Percentiles rank a stretch among this genome's conserved stretches.
Conservation (phyloP, 2,329 filamentous ascomycete genomes). For the Colletotrichum somersetense region DNA sequence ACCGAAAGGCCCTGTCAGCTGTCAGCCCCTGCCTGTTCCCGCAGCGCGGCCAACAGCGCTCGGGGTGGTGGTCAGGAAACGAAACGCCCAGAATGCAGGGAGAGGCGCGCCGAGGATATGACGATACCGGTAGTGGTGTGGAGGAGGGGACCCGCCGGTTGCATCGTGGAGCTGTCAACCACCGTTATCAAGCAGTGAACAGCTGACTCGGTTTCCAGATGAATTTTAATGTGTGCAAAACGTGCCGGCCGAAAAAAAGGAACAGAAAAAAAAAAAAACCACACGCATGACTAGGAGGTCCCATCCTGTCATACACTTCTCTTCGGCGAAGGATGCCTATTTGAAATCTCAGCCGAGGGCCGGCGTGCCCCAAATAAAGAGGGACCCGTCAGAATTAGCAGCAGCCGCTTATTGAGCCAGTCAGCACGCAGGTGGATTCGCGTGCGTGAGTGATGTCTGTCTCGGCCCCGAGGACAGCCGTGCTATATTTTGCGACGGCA, state of each 20-base stretch:
- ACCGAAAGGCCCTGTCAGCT: neutral
- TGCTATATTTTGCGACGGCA: constrained; percentile 28
- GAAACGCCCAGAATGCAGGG: constrained; percentile 34
- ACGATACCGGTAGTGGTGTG: neutral
- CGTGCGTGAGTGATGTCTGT: neutral
- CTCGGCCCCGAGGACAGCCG: constrained; percentile 30
- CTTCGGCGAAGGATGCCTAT: neutral
- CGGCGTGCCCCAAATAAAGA: constrained; percentile 22
- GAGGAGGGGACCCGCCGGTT: constrained; percentile 14
- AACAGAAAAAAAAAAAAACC: neutral
- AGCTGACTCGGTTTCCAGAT: neutral
- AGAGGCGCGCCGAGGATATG: constrained; percentile 13
- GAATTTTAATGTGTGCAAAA: neutral
- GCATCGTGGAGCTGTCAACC: neutral
- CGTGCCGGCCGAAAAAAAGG: too few relatives aligned
- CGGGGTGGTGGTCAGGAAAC: constrained; percentile 24
- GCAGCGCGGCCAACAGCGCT: constrained; percentile 22
- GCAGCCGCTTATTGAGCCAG: constrained; percentile 37
- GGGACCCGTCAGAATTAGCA: constrained; percentile 23
- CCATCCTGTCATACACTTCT: constrained; percentile 3
- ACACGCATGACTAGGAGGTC: constrained; percentile 3
- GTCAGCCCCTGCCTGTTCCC: neutral
- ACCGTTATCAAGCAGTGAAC: neutral
- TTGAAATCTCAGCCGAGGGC: neutral
- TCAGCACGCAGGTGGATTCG: constrained; percentile 21